Conservation (phyloP, 139 green algal genomes). For the Chlamydomonas schloesseri region DNA sequence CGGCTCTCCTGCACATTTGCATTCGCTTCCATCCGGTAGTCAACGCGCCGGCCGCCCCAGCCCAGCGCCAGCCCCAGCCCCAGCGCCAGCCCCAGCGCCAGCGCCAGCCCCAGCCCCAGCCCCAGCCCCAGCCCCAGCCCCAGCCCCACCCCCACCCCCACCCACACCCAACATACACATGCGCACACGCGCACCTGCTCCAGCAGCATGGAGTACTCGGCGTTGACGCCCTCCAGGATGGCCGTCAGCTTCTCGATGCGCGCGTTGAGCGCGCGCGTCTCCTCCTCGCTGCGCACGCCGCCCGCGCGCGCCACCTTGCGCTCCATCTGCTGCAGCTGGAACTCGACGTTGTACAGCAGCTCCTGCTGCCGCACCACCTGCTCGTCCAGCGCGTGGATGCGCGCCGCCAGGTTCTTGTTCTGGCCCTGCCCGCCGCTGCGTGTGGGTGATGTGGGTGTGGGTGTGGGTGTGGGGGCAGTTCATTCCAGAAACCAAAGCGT, state of each 20-base stretch:
- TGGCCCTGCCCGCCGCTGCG: constrained; percentile 73
- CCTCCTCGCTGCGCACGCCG: constrained; percentile 83
- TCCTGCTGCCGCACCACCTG: constrained; percentile 85
- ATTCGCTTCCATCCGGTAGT: no score
- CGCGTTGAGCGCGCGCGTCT: constrained; percentile 79
- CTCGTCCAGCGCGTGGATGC: constrained; percentile 73
- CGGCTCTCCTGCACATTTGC: no score
- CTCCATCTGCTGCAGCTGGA: constrained; percentile 88
- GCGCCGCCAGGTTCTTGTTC: constrained; percentile 79
- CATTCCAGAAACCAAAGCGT: no score
- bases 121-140: no score
- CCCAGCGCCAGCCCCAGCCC: no score
- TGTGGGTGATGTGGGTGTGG: background rate
- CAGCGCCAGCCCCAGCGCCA: no score
- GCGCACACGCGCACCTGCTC: no score
- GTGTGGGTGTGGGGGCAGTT: constrained; percentile 14
- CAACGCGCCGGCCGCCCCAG: no score
- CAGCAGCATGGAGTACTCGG: constrained; percentile 79
- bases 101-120: no score
- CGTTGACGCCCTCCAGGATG: constrained; percentile 69
- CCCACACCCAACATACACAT: no score
- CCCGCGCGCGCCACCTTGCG: constrained; percentile 80
- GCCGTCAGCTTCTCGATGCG: constrained; percentile 74
- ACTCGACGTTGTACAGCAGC: constrained; percentile 90
- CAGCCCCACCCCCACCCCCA: no score